A percentile compares a stretch with the other conserved stretches of the same genome.
Evolutionary conservation across 306 rosid genomes (phyloP).

Genomic region (Comarum palustre): DNA sequence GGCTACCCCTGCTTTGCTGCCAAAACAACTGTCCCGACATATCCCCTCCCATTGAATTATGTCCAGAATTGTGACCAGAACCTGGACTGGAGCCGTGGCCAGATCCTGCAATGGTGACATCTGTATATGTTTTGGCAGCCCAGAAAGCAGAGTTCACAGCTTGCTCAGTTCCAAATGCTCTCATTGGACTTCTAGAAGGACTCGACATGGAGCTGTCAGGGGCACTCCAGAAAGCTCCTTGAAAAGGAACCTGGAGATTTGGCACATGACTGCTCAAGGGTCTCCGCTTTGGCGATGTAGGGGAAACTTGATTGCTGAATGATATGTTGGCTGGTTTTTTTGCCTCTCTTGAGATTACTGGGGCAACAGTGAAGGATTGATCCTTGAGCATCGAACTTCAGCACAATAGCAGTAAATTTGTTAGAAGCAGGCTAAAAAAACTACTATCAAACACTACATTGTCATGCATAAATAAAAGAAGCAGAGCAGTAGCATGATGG

Average conservation of each 20-base stretch:
- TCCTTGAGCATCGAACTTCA: slow-evolving; percentile 70
- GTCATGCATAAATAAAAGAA: slow-evolving; percentile 22
- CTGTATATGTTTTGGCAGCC: slow-evolving; percentile 51
- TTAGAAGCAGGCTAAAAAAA: slow-evolving; percentile 39
- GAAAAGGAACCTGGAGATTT: slow-evolving; percentile 80
- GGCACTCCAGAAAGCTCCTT: slow-evolving; percentile 78
- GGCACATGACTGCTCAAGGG: slow-evolving; percentile 80
- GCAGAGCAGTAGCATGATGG: slow-evolving; percentile 22
- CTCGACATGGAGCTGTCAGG: slow-evolving; percentile 83
- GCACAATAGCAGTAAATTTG: slow-evolving; percentile 24
- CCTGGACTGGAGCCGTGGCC: slow-evolving; percentile 98
- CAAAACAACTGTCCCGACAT: slow-evolving; percentile 64
- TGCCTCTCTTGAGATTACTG: slow-evolving; percentile 47
- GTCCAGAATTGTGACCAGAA: slow-evolving; percentile 97
- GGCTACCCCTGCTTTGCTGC: slow-evolving; percentile 69
- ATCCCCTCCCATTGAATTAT: slow-evolving; percentile 99
- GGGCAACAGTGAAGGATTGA: slow-evolving; percentile 50
- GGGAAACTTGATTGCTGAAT: slow-evolving; percentile 42
- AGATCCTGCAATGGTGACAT: slow-evolving; percentile 60
- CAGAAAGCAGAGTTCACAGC: slow-evolving; percentile 49
- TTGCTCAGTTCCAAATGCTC: slow-evolving; percentile 55
- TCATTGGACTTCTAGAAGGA: slow-evolving; percentile 71
- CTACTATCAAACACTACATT: slow-evolving; percentile 20
- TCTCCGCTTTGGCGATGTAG: slow-evolving; percentile 70
- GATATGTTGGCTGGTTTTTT: slow-evolving; percentile 55